Evolutionary conservation across 2,329 filamentous ascomycete species (phyloP), one percentile per base, ranked within the genome.

Genomic region (Hansfordia pulvinata): DNA sequence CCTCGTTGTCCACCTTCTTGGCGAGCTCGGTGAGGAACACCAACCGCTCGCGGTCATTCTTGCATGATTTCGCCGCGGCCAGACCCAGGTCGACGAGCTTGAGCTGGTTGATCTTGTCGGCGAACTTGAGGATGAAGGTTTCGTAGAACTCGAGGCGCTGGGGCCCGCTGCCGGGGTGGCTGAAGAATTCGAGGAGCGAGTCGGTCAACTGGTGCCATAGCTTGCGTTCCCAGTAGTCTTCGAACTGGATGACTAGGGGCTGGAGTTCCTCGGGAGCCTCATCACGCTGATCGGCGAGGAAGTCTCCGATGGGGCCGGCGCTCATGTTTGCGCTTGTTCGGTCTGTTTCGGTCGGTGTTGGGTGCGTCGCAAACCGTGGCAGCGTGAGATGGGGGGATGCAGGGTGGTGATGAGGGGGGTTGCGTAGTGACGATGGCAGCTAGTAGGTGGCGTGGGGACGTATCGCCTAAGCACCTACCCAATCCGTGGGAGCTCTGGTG

Each of bases 151-250:
- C 64, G 60, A 98, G 70, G 47, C 88, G 78, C 60, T 93, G 84
- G 31, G 73, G 65, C 30, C 75, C 78, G 56, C 86, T 96, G 48
- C 76, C 72, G 23, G 80, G 69, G 42, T 82, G 61, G 46, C 76
- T 76, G 62, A 94, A 98, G 69, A 88, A 94, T 40, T 81, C 69
- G 42, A 93, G 64, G 30, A 98, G 70, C 28, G 77, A 66, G 48
- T 93, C 80, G 19, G 90, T 98, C 40, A 98, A 78, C 60, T 98
- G 86, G 62, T 98, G 90, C 90, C 90, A 98, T 58, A 98, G 70
- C 62, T 94, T 94, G 46, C 88, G 77, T 64, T 98, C 90, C 90
- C 90, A 98, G 49, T 76, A 82, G 52, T 93, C 85, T 63, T 98
- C 90, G 40, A 98, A 93, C 44, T 78, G 74, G 43, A 98, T 69